Evolutionary conservation across 495 filamentous ascomycete species (phyloP), one percentile per base, ranked within the genome.

Genomic region (Venustampulla echinocandica): DNA sequence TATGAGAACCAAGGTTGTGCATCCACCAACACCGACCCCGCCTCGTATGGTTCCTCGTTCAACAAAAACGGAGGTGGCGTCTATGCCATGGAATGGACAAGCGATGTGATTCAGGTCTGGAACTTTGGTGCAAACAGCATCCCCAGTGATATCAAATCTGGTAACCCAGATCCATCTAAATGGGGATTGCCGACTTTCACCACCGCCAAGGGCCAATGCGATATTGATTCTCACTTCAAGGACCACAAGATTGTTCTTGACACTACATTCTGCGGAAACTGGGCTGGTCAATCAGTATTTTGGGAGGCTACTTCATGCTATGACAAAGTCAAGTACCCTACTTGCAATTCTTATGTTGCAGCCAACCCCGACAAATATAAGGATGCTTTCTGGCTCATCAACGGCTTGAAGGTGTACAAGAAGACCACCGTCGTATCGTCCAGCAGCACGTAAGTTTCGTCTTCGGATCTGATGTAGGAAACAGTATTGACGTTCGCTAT

Each of bases 191-290:
- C 80, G 3, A 64, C 55, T 49, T 94, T 84, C 58, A 57, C 75
- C 39, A 57, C 74, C 40, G 80, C 75, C n/a, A 9, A 45, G 10
- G 42, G 45, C 15, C 9, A 2, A 2, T 92, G 89, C 63, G 61
- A 83, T 51, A 77, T 94, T 46, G 61, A 74, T 42, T 56, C 60
- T 2, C 69, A 77, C 42, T 93, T 95, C 70, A 68, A 68, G 47
- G 56, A 81, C 32, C 80, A 90, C 63, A 73, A 75, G 14, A 80
- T 93, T 34, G 71, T 92, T 45, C 77, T 94, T 57, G 76, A 96
- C 64, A 84, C 79, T 0, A 82, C 79, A 2, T 87, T 95, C 64
- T 95, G 90, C 63, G 89, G 90, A 34, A 80, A 85, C 54, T 93
- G 85, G 85, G 85, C 87, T 19, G 87, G 85, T 24, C 24, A 21